Evolutionary conservation across 2,329 filamentous ascomycete species (phyloP), one percentile per base, ranked within the genome.

Genomic region (Celoporthe dispersa): DNA sequence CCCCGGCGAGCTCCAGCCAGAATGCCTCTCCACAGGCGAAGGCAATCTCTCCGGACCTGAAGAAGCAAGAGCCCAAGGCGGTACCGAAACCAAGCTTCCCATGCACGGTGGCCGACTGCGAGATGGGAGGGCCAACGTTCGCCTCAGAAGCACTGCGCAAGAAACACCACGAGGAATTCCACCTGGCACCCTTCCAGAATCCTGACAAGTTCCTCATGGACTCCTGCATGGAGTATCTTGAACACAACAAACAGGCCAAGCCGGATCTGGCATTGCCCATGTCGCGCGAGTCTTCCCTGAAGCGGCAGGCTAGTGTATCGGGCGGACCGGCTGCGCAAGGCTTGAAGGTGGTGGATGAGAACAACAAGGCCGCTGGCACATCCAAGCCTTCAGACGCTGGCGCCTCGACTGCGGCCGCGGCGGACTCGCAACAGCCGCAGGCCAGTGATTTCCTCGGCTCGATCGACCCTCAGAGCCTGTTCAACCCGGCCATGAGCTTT

Each of bases 111-210:
- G 74, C 80, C 1, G 84, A 85, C 44, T 91, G 89, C 74, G 87
- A 89, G 37, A 81, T 81, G 73, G 82, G 84, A 11, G 76, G 75
- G 2, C 79, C 81, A 16, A 85, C 83, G 0, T 90, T 90, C 73
- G 75, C 83, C 2, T 87, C 79, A 8, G 85, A 90, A 72, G 86
- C 89, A 73, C 83, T 84, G 16, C 80, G 85, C 64, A 83, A 84
- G 67, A 76, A 79, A 14, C 89, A 91, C 74, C 78, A 84, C 9
- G 81, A 87, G n/a, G 86, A 90, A 69, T 88, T 90, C 75, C 89
- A 91, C 73, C 79, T 83, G 31, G 86, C 84, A 75, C 88, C 88
- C 7, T 79, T 81, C 57, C 81, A 87, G 72, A 80, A 91, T 70
- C 88, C 89, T 2, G 59, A 83, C 68, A 85, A 85, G 73, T 91